Evolutionary conservation across 1,139 yeast species (phyloP).

Genomic region (Pichia sp.): DNA sequence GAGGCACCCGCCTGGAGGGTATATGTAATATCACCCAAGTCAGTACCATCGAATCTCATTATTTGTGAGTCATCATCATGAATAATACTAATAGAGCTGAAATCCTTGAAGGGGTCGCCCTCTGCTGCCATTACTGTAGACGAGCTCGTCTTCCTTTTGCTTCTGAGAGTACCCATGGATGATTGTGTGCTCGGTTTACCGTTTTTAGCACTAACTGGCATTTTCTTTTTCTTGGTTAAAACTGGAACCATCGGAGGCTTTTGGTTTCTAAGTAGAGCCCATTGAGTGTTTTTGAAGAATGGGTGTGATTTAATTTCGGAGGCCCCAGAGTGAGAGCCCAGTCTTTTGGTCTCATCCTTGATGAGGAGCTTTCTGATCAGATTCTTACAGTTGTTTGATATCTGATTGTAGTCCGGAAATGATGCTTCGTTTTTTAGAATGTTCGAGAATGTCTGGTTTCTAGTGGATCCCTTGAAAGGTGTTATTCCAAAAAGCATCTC

Average conservation of each 20-base stretch:
- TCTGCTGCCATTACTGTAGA: constrained; percentile 25
- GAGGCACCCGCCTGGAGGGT: constrained; percentile 35
- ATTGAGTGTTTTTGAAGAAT: constrained; percentile 83
- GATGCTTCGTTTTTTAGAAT: constrained; percentile 76
- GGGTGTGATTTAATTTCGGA: constrained; percentile 87
- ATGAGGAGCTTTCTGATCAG: constrained; percentile 73
- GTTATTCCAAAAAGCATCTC: constrained; percentile 96
- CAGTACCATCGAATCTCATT: constrained; percentile 43
- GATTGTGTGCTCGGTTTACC: constrained; percentile 16
- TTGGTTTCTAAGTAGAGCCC: constrained; percentile 91
- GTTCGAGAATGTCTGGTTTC: constrained; percentile 85
- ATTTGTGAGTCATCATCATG: constrained; percentile 47
- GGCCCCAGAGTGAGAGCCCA: constrained; percentile 92
- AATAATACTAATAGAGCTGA: constrained; percentile 83
- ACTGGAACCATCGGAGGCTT: constrained; percentile 95
- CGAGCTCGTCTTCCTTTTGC: constrained; percentile 35
- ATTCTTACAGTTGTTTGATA: constrained; percentile 70
- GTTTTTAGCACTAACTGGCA: constrained; percentile 58
- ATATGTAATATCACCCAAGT: constrained; percentile 60
- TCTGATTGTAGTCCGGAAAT: constrained; percentile 41
- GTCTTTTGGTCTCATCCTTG: constrained; percentile 80
- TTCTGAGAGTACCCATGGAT: constrained; percentile 26
- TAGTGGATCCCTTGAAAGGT: constrained; percentile 86
- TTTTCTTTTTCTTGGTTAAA: constrained; percentile 42
- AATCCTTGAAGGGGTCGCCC: constrained; percentile 87